Conservation (phyloP, 2,329 filamentous ascomycete genomes). For the Alternaria alternata region DNA sequence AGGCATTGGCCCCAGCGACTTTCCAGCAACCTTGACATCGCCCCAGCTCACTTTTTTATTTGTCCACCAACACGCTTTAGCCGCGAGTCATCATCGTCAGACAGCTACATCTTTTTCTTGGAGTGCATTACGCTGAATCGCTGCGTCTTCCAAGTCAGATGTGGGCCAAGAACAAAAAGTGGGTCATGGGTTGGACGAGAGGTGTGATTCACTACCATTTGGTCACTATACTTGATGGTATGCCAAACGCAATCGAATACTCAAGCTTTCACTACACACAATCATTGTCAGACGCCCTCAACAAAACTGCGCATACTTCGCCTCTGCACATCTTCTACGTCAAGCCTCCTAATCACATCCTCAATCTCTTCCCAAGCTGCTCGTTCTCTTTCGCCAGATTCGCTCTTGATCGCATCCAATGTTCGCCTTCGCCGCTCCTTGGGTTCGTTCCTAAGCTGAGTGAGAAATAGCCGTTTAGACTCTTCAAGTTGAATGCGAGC, state of each 20-base stretch:
- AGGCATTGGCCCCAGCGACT: conserved; percentile 16
- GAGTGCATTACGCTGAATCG: background rate
- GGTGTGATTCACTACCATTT: background rate
- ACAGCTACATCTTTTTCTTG: background rate
- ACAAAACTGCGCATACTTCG: background rate
- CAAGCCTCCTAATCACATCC: background rate
- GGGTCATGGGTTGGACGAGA: background rate
- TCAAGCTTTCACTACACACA: background rate
- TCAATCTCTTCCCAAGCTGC: conserved; percentile 1
- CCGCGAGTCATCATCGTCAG: background rate
- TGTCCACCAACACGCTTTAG: no score
- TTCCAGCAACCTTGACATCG: background rate
- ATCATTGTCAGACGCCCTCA: background rate
- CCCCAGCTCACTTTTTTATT: no score
- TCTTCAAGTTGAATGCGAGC: no score
- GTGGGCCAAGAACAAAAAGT: background rate
- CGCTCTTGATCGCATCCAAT: no score
- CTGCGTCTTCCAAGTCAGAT: background rate
- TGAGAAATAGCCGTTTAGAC: no score
- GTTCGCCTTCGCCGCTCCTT: no score
- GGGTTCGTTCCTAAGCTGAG: no score
- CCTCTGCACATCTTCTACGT: background rate
- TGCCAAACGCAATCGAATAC: background rate
- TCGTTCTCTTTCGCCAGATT: no score
- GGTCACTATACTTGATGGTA: background rate